A percentile compares a stretch with the other conserved stretches of the same genome.
Conservation (phyloP, 2,329 filamentous ascomycete species). For the Ophiostoma sp. region DNA sequence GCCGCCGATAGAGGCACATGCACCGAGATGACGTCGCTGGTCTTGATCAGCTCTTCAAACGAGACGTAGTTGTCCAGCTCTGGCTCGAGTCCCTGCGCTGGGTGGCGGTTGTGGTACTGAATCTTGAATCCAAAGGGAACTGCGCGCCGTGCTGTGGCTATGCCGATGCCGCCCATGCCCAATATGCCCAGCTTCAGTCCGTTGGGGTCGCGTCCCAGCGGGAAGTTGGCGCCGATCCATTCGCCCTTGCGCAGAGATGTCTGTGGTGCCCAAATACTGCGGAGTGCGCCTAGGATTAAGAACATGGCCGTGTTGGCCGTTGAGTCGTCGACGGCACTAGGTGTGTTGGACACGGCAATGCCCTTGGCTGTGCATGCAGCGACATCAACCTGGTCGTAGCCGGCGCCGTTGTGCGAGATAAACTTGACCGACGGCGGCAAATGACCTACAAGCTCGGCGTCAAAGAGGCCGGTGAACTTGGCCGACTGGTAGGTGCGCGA, state of each 20-base stretch:
- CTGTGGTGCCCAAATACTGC: conserved; percentile 51
- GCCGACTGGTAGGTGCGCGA: conserved; percentile 16
- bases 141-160: conserved; percentile 30
- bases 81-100: conserved; percentile 36
- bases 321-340: conserved; percentile 62
- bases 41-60: conserved; percentile 41
- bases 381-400: conserved; percentile 69
- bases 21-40: conserved; percentile 46
- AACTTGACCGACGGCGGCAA: conserved; percentile 31
- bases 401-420: conserved; percentile 33
- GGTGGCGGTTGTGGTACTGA: conserved; percentile 51
- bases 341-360: conserved; percentile 63
- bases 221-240: conserved; percentile 39
- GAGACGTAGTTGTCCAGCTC: conserved; percentile 16
- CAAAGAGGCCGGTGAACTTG: conserved; percentile 17
- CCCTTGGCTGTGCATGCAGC: conserved; percentile 54
- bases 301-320: conserved; percentile 69
- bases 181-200: conserved; percentile 56
- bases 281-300: conserved; percentile 62
- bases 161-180: conserved; percentile 56
- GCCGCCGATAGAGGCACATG: conserved; percentile 41
- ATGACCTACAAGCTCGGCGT: conserved; percentile 8
- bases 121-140: conserved; percentile 51
- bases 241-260: background rate
- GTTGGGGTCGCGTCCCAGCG: conserved; percentile 59